Evolutionary conservation across 495 filamentous ascomycete genomes (phyloP).

Genomic region (Sordaria brevicollis): DNA sequence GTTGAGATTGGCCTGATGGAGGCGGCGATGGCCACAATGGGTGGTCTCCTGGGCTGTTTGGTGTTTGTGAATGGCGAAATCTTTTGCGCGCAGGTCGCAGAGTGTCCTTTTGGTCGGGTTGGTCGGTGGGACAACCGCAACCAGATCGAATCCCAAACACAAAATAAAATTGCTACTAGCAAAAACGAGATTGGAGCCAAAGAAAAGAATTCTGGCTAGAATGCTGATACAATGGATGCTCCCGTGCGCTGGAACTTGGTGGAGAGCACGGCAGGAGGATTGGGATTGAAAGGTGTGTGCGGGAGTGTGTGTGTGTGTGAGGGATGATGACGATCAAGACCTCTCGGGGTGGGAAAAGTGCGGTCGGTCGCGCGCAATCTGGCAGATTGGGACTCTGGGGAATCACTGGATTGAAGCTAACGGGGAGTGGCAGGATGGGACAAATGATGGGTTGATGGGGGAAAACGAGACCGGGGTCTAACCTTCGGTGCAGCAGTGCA

Average conservation of each 20-base stretch:
- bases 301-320: too few species aligned
- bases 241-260: neutral
- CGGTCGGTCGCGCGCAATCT: neutral
- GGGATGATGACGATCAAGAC: neutral
- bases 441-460: constrained; percentile 14
- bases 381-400: neutral
- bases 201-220: neutral
- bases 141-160: neutral
- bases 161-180: neutral
- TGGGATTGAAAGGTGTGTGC: neutral
- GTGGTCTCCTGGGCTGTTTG: neutral
- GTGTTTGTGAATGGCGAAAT: constrained; percentile 13
- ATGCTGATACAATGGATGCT: neutral
- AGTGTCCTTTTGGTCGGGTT: neutral
- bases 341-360: neutral
- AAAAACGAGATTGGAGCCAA: neutral
- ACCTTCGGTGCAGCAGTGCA: neutral
- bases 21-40: neutral
- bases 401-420: neutral
- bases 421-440: neutral
- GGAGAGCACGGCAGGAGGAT: neutral
- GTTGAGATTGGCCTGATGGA: neutral
- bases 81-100: constrained; percentile 22
- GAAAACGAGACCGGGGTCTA: constrained; percentile 15
- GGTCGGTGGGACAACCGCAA: neutral